Evolutionary conservation across 2,329 filamentous ascomycete species (phyloP).

Genomic region (Fusarium sp.): DNA sequence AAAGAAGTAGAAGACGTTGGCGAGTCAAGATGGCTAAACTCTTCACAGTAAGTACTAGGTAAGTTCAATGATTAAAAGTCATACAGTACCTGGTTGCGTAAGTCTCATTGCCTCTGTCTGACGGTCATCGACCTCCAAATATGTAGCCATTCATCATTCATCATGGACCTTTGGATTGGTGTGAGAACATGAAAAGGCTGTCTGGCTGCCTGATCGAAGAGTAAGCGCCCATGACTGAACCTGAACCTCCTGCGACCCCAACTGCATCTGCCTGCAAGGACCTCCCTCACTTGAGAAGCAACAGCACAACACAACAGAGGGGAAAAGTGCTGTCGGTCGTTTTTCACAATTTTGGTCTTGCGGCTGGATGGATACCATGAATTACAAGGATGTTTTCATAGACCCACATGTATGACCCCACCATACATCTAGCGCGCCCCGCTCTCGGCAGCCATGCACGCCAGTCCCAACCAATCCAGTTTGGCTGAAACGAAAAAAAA

Average conservation of each 20-base stretch:
- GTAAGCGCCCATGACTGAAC: constrained; percentile 18
- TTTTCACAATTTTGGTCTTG: constrained; percentile 30
- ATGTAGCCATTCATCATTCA: neutral
- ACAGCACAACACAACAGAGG: neutral
- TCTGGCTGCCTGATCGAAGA: constrained; percentile 24
- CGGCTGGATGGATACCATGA: constrained; percentile 29
- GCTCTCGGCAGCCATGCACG: constrained; percentile 52
- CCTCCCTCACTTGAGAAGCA: constrained; percentile 13
- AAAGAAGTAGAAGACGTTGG: constrained; percentile 40
- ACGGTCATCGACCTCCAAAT: constrained; percentile 12
- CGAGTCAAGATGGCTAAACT: constrained; percentile 38
- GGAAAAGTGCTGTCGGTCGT: constrained; percentile 15
- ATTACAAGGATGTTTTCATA: constrained; percentile 35
- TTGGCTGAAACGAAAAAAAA: constrained; percentile 45
- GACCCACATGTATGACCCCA: constrained; percentile 43
- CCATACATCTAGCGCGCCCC: constrained; percentile 48
- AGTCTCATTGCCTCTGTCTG: constrained; percentile 23
- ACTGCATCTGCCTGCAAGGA: constrained; percentile 18
- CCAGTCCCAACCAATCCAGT: constrained; percentile 51
- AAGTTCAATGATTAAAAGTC: constrained; percentile 23
- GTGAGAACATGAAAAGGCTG: neutral
- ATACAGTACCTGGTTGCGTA: constrained; percentile 27
- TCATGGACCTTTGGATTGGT: neutral
- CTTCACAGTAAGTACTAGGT: constrained; percentile 15
- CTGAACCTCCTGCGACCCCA: constrained; percentile 5